Percentiles rank a stretch among this genome's conserved stretches.
phyloP scores from a whole-genome alignment of 1,139 yeast genomes.

The Lodderomyces pseudojiufengensis region DNA sequence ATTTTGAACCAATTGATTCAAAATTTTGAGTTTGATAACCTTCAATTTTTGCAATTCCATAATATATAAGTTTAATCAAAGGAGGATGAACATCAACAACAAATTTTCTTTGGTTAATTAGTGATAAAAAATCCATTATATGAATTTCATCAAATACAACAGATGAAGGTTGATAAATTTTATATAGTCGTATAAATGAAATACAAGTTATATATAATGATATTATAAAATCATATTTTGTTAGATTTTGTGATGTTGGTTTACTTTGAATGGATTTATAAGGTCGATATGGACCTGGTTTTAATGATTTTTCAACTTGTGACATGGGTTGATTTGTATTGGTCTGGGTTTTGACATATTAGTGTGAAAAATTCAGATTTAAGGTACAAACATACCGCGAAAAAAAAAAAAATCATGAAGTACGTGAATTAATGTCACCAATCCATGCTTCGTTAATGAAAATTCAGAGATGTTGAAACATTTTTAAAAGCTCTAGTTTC shows the following conservation, averaged over 20 bases:
- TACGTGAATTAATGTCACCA: too few species aligned
- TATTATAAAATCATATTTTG: slow-evolving; percentile 3
- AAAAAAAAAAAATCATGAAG: too few species aligned
- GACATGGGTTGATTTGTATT: too few species aligned
- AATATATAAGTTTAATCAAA: slow-evolving; percentile 47
- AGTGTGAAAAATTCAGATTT: too few species aligned
- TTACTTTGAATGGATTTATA: background rate
- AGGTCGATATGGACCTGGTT: slow-evolving; percentile 4
- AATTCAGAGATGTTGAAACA: too few species aligned
- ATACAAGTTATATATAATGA: slow-evolving; percentile 13
- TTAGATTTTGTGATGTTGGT: slow-evolving; percentile 1
- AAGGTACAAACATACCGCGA: too few species aligned
- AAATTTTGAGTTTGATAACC: slow-evolving; percentile 43
- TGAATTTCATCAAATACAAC: slow-evolving; percentile 95
- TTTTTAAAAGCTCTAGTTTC: too few species aligned
- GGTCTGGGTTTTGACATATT: too few species aligned
- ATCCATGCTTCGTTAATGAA: too few species aligned
- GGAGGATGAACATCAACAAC: slow-evolving; percentile 67
- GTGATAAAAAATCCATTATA: slow-evolving; percentile 33
- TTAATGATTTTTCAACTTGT: background rate
- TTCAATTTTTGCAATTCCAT: slow-evolving; percentile 32
- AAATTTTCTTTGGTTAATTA: slow-evolving; percentile 59
- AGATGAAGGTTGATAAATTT: slow-evolving; percentile 63
- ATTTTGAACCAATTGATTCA: slow-evolving; percentile 30
- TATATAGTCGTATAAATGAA: slow-evolving; percentile 44